Conservation (phyloP, 73 alveolate species). For the Paramecium sonneborni region DNA sequence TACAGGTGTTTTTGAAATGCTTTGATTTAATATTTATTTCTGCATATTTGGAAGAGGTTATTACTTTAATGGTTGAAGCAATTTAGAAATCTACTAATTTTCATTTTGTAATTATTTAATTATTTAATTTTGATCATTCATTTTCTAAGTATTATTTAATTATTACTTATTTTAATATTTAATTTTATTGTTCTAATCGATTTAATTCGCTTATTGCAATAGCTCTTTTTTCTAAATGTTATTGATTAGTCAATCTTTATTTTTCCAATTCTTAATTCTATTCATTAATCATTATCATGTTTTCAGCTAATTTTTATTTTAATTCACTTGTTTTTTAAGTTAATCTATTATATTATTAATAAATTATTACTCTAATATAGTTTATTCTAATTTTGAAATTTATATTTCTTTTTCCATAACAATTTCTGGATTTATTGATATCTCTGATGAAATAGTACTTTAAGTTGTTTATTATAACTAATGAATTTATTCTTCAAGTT, state of each 20-base stretch:
- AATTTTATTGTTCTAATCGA: background rate
- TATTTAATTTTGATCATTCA: background rate
- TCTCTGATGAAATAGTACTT: background rate
- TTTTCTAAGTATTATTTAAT: background rate
- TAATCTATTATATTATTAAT: background rate
- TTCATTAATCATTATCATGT: background rate
- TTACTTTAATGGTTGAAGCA: background rate
- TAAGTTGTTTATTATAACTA: background rate
- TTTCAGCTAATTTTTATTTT: background rate
- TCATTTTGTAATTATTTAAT: background rate
- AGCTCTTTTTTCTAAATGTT: background rate
- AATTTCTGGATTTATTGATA: background rate
- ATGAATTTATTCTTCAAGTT: background rate
- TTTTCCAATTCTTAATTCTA: background rate
- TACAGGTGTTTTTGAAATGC: background rate
- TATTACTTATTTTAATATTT: background rate
- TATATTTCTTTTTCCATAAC: background rate
- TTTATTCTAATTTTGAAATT: background rate
- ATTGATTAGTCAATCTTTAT: background rate
- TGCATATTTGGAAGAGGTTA: background rate
- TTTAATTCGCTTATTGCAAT: background rate
- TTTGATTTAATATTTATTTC: background rate
- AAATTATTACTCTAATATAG: background rate
- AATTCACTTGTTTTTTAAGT: background rate
- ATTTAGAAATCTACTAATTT: background rate